Base-by-base conservation (phyloP, 129 eudicot species). In the Dittrichia graveolens region DNA sequence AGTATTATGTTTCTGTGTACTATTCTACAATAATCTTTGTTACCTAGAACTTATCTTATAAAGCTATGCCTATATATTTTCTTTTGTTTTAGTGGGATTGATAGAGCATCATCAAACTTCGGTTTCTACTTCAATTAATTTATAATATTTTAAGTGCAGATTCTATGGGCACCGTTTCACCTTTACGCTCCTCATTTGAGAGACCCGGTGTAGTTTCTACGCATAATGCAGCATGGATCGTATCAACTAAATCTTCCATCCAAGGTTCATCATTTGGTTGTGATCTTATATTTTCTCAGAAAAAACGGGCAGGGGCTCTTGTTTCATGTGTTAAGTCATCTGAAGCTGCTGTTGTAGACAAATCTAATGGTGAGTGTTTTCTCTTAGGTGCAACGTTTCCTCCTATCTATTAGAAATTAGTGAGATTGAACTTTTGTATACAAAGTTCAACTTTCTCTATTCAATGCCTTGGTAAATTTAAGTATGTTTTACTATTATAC, bases 321-420 rank as follows among this genome's bases (percentile, higher is more conserved):
- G 87, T 85, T 19, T 56, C 96, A 55, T 83, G 90, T 80, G 69
- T 70, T 15, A 92, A 92, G 79, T 76, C 85, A 53, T 82, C 95
- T 81, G 89, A 81, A 24, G 67, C 80, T 77, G 78, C 88, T 61
- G 77, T 81, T 43, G 66, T 77, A 15, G 81, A 84, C 31, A 83
- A 84, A 61, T 70, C 92, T 43, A 81, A 80, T 54, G 95, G 98
- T 92, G 74, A 79, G 89, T 53, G 40, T 39, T 61, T 50, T 42
- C 38, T 62, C 31, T 66, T 37, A 10, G 8, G 37, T 48, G 14
- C 56, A 44, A 38, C 58, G 18, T 31, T 24, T 24, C 31, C 31
- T 2, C 31, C 31, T 24, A 24, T 24, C 31, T 24, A 24, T 0
- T 24, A 24, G 31, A 24, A 24, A 24, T 24, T 24, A 24, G 31